A percentile compares a stretch with the other conserved stretches of the same genome.
Evolutionary conservation across 1,139 yeast genomes (phyloP).

Genomic region (Eremothecium cymbalariae): DNA sequence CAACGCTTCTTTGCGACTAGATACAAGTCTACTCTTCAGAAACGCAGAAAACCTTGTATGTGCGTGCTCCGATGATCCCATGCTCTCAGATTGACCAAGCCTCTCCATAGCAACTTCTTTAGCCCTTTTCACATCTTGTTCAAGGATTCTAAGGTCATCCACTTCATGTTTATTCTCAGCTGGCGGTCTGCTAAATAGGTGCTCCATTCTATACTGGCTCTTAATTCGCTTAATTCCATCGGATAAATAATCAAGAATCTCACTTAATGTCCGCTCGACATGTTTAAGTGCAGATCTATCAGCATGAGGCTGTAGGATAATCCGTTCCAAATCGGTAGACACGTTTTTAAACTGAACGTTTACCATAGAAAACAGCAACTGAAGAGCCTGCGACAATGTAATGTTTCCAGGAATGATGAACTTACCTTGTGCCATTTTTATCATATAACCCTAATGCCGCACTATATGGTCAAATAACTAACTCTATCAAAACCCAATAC

Average conservation of each 20-base stretch:
- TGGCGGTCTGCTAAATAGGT: slow-evolving; percentile 10
- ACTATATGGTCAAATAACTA: too few species aligned
- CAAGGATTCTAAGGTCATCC: slow-evolving; percentile 25
- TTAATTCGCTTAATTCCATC: slow-evolving; percentile 24
- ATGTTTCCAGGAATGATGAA: slow-evolving; percentile 27
- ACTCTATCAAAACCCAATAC: too few species aligned
- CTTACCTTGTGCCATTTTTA: slow-evolving; percentile 23
- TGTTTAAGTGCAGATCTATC: background rate
- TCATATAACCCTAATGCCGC: too few species aligned
- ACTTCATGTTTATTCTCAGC: slow-evolving; percentile 14
- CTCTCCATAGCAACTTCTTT: slow-evolving; percentile 10
- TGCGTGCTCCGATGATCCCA: background rate
- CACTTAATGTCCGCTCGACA: background rate
- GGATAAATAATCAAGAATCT: slow-evolving; percentile 15
- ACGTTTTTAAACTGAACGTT: slow-evolving; percentile 23
- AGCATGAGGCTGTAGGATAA: background rate
- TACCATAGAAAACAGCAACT: slow-evolving; percentile 24
- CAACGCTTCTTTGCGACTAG: slow-evolving; percentile 4
- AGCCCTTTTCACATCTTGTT: slow-evolving; percentile 25
- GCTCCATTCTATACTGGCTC: slow-evolving; percentile 15
- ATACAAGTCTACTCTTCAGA: background rate
- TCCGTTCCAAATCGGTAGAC: slow-evolving; percentile 1
- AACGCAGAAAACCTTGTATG: background rate
- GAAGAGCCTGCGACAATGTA: slow-evolving; percentile 25
- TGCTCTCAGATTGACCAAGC: slow-evolving; percentile 2